phyloP scores from a whole-genome alignment of 2,329 filamentous ascomycete genomes.

The Penicillium italicum region DNA sequence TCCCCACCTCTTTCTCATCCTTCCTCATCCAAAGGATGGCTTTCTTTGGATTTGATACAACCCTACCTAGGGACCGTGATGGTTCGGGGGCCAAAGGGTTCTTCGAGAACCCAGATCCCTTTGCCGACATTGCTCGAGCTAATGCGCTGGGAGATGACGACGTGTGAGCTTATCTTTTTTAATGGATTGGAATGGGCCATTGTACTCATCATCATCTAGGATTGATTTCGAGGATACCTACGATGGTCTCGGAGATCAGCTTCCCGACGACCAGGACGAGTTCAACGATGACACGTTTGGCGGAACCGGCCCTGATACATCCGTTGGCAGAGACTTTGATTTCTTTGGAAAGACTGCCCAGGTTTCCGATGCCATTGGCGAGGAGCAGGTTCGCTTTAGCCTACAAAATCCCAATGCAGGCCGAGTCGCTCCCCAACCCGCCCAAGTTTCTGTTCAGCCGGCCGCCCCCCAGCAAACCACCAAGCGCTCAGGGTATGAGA shows the following conservation, averaged over 20 bases:
- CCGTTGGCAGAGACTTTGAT: slow-evolving; percentile 89
- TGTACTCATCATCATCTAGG: slow-evolving; percentile 37
- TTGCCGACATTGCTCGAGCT: slow-evolving; percentile 70
- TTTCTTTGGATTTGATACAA: slow-evolving; percentile 84
- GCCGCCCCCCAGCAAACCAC: slow-evolving; percentile 52
- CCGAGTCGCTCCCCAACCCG: slow-evolving; percentile 31
- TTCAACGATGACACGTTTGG: slow-evolving; percentile 97
- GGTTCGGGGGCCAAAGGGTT: slow-evolving; percentile 58
- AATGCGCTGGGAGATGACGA: slow-evolving; percentile 58
- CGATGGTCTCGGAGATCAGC: slow-evolving; percentile 84
- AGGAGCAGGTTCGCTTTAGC: slow-evolving; percentile 82
- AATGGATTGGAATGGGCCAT: not conserved
- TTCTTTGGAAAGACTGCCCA: slow-evolving; percentile 92
- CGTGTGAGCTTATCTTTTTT: slow-evolving; percentile 50
- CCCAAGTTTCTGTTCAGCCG: slow-evolving; percentile 42
- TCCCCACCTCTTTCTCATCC: slow-evolving; percentile 5
- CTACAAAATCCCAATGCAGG: slow-evolving; percentile 62
- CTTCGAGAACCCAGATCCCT: slow-evolving; percentile 86
- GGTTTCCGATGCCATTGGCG: slow-evolving; percentile 78
- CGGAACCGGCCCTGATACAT: slow-evolving; percentile 38
- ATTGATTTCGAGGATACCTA: slow-evolving; percentile 97
- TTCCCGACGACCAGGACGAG: slow-evolving; percentile 87
- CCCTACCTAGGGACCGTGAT: slow-evolving; percentile 63
- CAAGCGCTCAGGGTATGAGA: slow-evolving; percentile 80
- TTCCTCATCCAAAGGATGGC: slow-evolving; percentile 56